These are phyloP conservation scores for Aulographum hederae DNA, from an alignment of 2,329 filamentous ascomycete genomes.

Conservation along the genomic window DNA sequence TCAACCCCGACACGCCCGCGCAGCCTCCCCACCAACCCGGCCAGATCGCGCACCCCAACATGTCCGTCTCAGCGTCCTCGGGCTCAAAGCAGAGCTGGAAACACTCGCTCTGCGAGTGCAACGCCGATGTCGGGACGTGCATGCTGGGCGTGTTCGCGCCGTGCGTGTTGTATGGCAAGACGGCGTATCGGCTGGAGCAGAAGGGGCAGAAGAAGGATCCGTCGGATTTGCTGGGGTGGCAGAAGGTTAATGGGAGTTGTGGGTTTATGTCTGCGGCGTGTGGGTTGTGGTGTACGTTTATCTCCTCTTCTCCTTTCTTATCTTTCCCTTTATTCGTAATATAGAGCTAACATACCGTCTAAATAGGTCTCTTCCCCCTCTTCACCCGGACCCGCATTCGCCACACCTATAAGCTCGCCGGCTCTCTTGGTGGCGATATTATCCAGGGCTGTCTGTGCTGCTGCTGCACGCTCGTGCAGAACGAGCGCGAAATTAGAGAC, in stretches of 20 bases:
- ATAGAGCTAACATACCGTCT: background rate
- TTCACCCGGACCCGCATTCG: constrained; percentile 21
- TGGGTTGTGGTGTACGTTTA: constrained; percentile 15
- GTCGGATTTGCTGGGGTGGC: constrained; percentile 19
- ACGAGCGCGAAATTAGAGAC: constrained; percentile 24
- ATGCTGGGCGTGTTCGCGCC: constrained; percentile 22
- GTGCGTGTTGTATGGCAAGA: constrained; percentile 25
- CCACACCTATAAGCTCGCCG: constrained; percentile 23
- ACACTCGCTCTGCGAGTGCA: constrained; percentile 15
- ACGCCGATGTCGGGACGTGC: constrained; percentile 17
- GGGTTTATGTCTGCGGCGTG: constrained; percentile 18
- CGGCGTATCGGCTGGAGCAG: constrained; percentile 21
- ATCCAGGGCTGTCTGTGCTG: constrained; percentile 20
- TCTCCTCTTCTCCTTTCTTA: constrained; percentile 1
- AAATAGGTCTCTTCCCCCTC: constrained; percentile 15
- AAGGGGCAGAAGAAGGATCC: constrained; percentile 19
- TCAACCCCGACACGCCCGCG: constrained; percentile 8
- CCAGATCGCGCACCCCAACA: constrained; percentile 22
- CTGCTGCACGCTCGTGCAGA: constrained; percentile 23
- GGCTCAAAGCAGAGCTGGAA: constrained; percentile 12
- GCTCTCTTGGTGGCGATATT: constrained; percentile 17
- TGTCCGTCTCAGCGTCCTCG: constrained; percentile 14
- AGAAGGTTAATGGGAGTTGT: constrained; percentile 20
- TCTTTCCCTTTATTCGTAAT: constrained; percentile 1
- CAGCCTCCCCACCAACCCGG: constrained; percentile 19